Conservation (phyloP, 768 basidiomycete genomes). For the Russula griseocarnosa region DNA sequence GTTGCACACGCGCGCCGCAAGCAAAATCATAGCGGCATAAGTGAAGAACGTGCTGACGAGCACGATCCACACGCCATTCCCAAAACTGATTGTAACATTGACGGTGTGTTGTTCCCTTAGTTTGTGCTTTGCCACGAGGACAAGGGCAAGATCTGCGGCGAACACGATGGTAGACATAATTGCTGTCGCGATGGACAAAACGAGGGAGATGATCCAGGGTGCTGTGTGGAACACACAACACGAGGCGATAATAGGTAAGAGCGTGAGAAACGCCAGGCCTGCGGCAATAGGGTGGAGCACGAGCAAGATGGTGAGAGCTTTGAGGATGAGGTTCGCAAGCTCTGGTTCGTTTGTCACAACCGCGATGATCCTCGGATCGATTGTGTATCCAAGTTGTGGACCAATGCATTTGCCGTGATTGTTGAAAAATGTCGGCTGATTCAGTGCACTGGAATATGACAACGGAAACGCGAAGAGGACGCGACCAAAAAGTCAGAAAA, state of each 20-base stretch:
- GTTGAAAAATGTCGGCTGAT: constrained; percentile 39
- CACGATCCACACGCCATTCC: constrained; percentile 75
- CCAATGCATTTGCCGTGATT: constrained; percentile 53
- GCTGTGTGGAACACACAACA: constrained; percentile 44
- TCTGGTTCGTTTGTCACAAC: constrained; percentile 43
- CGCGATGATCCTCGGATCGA: constrained; percentile 44
- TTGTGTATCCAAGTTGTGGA: constrained; percentile 64
- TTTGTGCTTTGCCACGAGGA: constrained; percentile 47
- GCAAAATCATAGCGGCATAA: constrained; percentile 58
- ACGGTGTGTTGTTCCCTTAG: constrained; percentile 41
- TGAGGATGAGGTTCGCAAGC: constrained; percentile 47
- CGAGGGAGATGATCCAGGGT: constrained; percentile 52
- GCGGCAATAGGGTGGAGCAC: constrained; percentile 67
- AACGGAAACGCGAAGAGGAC: neutral
- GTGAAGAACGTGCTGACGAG: constrained; percentile 49
- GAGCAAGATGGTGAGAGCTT: constrained; percentile 47
- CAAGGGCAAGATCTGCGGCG: constrained; percentile 59
- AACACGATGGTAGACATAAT: constrained; percentile 54
- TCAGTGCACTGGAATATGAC: constrained; percentile 29
- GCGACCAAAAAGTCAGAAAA: neutral
- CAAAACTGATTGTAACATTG: constrained; percentile 49
- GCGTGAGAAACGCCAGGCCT: constrained; percentile 52
- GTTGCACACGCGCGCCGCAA: constrained; percentile 60
- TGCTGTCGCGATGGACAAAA: constrained; percentile 54
- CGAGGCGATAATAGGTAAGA: constrained; percentile 36